These are phyloP conservation scores for Lithocarpus polystachyus DNA, from an alignment of 306 rosid genomes.

Conservation along the genomic window DNA sequence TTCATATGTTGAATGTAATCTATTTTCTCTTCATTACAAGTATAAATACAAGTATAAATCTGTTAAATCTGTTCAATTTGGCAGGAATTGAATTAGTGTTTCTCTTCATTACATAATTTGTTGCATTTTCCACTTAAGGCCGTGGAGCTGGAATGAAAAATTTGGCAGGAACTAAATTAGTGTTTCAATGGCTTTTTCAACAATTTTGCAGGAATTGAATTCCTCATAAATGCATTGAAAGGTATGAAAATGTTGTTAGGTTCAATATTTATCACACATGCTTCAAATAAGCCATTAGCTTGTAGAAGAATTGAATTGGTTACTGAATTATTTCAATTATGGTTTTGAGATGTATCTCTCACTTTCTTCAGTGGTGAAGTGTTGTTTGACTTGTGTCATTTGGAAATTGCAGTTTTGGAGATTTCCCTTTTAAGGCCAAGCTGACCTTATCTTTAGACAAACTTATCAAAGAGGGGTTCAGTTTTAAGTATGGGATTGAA, in stretches of 20 bases:
- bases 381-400: not conserved
- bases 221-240: constrained; percentile 55
- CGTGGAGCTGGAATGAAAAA: not conserved
- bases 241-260: constrained; percentile 71
- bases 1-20: too few species aligned
- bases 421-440: constrained; percentile 59
- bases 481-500: constrained; percentile 56
- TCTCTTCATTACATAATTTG: not conserved
- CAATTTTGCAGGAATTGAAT: constrained; percentile 48
- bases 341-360: too few species aligned
- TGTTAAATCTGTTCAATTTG: too few species aligned
- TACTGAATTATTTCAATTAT: too few species aligned
- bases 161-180: too few species aligned
- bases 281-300: too few species aligned
- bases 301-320: too few species aligned
- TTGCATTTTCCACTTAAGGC: not conserved
- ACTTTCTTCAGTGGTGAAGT: too few species aligned
- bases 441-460: constrained; percentile 52
- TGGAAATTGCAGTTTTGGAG: constrained; percentile 54
- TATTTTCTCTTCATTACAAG: too few species aligned
- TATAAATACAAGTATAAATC: too few species aligned
- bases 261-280: constrained; percentile 56
- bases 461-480: constrained; percentile 73
- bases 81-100: too few species aligned
- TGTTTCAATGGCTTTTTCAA: not conserved